phyloP scores from a whole-genome alignment of 129 eudicot genomes.

The sunflower (Helianthus annuus) region DNA sequence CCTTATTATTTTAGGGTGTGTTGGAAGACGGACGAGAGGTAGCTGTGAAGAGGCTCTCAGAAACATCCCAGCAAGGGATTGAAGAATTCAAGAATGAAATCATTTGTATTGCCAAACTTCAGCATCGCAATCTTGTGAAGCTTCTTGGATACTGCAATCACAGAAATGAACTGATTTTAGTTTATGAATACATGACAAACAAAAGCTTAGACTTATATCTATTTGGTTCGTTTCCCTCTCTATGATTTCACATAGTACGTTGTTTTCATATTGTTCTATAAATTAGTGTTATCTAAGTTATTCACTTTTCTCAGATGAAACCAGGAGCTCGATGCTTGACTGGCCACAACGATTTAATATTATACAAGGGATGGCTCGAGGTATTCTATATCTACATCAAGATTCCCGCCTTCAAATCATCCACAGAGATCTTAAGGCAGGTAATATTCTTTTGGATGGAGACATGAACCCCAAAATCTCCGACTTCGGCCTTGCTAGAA shows the following conservation, averaged over 20 bases:
- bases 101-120: no score
- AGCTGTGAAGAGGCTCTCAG: no score
- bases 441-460: not conserved
- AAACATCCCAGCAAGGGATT: no score
- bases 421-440: conserved; percentile 14
- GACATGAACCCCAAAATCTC: conserved; percentile 6
- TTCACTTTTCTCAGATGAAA: conserved; percentile 7
- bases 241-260: no score
- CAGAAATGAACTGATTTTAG: conserved; percentile 21
- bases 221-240: conserved; percentile 27
- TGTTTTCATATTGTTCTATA: no score
- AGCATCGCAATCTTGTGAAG: no score
- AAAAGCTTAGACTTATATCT: conserved; percentile 31
- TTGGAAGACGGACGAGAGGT: no score
- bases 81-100: no score
- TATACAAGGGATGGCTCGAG: not conserved
- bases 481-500: conserved; percentile 4
- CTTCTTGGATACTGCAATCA: conserved; percentile 28
- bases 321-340: conserved; percentile 7
- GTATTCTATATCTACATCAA: conserved; percentile 9
- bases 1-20: no score
- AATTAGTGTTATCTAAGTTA: no score
- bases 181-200: conserved; percentile 40
- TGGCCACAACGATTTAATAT: not conserved
- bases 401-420: conserved; percentile 6